Conservation (phyloP, 345 rosid genomes). For the Odontarrhena argentea region DNA sequence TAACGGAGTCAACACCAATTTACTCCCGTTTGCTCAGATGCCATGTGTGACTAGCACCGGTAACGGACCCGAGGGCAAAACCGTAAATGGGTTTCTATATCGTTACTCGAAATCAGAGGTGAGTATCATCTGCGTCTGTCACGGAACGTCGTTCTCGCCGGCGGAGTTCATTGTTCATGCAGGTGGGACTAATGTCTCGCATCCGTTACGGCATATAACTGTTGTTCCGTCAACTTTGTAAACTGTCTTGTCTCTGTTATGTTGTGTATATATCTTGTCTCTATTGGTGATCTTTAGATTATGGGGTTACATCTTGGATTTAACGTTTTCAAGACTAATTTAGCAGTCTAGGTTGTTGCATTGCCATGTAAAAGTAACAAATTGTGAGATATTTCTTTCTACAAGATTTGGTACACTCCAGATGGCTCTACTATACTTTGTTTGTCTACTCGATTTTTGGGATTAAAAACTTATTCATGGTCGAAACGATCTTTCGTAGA, state of each 20-base stretch:
- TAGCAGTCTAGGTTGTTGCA: neutral
- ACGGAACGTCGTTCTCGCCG: conserved; percentile 67
- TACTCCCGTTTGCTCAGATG: conserved; percentile 46
- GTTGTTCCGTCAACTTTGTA: conserved; percentile 51
- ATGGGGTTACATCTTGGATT: neutral
- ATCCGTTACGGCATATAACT: conserved; percentile 61
- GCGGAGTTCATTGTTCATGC: conserved; percentile 77
- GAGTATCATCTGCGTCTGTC: conserved; percentile 70
- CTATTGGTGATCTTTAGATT: conserved; percentile 1
- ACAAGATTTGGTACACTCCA: too few species aligned
- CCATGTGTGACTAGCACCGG: conserved; percentile 74
- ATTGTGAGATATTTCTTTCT: too few species aligned
- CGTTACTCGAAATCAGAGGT: conserved; percentile 58
- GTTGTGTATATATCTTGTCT: conserved; percentile 7
- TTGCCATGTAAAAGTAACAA: neutral
- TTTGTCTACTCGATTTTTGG: too few species aligned
- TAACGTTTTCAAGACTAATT: neutral
- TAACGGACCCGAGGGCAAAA: conserved; percentile 66
- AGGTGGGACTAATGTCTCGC: conserved; percentile 54
- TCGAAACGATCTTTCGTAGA: too few species aligned
- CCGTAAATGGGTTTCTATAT: conserved; percentile 63
- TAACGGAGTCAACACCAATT: conserved; percentile 15
- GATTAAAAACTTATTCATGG: too few species aligned
- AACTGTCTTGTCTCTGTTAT: neutral
- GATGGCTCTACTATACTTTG: too few species aligned